A percentile compares a stretch with the other conserved stretches of the same genome.
Conservation (phyloP, 768 basidiomycete genomes). For the Tricholoma sp. region DNA sequence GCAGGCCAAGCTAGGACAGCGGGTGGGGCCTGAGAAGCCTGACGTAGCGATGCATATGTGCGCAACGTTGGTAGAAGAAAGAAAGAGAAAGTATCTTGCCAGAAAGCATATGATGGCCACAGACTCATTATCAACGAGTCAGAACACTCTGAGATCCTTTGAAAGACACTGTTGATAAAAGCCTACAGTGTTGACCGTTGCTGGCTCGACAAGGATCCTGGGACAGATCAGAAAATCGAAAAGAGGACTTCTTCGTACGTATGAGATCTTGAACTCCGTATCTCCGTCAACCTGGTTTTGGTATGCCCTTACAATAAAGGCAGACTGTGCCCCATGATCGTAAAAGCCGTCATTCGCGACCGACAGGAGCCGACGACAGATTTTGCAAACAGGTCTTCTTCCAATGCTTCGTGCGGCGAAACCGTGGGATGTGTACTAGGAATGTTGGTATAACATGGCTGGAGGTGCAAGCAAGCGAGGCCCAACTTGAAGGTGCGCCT, state of each 20-base stretch:
- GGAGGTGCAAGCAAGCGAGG: conserved; percentile 1
- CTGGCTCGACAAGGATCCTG: no score
- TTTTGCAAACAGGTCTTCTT: conserved; percentile 1
- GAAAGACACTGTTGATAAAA: no score
- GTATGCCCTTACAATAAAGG: not conserved
- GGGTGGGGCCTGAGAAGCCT: not conserved
- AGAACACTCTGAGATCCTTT: no score
- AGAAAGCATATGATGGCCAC: no score
- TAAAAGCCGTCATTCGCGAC: not conserved
- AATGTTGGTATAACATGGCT: not conserved
- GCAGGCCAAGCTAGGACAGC: not conserved
- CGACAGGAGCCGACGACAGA: not conserved
- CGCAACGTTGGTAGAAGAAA: no score
- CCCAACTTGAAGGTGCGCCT: not conserved
- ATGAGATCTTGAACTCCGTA: not conserved
- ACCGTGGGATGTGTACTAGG: conserved; percentile 26
- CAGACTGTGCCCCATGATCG: not conserved
- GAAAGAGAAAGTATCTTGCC: no score
- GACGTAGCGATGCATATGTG: not conserved
- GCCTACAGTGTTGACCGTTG: no score
- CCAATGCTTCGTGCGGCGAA: conserved; percentile 26
- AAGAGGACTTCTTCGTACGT: not conserved
- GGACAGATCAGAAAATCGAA: not conserved
- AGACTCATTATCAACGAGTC: no score
- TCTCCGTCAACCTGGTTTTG: not conserved